Evolutionary conservation across 306 rosid genomes (phyloP).

Genomic region (Cyamopsis tetragonoloba): DNA sequence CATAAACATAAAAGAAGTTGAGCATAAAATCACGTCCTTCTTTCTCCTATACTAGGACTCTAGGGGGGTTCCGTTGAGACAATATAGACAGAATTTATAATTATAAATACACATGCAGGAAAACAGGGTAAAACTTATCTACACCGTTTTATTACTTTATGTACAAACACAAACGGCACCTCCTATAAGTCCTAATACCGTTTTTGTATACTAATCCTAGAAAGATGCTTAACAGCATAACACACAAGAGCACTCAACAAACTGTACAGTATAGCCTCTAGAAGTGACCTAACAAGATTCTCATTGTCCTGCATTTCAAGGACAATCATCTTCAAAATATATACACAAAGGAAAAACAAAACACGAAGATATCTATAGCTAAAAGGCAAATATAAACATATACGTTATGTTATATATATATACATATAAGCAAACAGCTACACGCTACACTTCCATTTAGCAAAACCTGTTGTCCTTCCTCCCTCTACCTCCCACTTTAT

Average conservation of each 20-base stretch:
- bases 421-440: slow-evolving; percentile 24
- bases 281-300: slow-evolving; percentile 34
- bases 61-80: background rate
- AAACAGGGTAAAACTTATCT: background rate
- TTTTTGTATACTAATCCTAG: slow-evolving; percentile 11
- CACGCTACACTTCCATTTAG: slow-evolving; percentile 5
- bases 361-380: slow-evolving; percentile 14
- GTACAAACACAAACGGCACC: slow-evolving; percentile 22
- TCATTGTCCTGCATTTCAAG: slow-evolving; percentile 23
- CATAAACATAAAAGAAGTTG: too few relatives aligned
- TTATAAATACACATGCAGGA: background rate
- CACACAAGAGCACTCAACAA: slow-evolving; percentile 33
- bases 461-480: slow-evolving; percentile 15
- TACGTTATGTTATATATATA: background rate
- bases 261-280: slow-evolving; percentile 53
- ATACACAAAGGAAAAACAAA: slow-evolving; percentile 22
- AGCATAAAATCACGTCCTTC: too few relatives aligned
- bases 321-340: slow-evolving; percentile 11
- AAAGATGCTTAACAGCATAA: slow-evolving; percentile 21
- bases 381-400: background rate
- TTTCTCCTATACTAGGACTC: too few relatives aligned
- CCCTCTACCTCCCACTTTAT: background rate
- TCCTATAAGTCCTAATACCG: slow-evolving; percentile 18
- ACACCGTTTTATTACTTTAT: slow-evolving; percentile 27
- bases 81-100: background rate